These are phyloP conservation scores for Knoxdaviesia proteae DNA, from an alignment of 2,329 filamentous ascomycete genomes.

Conservation along the genomic window DNA sequence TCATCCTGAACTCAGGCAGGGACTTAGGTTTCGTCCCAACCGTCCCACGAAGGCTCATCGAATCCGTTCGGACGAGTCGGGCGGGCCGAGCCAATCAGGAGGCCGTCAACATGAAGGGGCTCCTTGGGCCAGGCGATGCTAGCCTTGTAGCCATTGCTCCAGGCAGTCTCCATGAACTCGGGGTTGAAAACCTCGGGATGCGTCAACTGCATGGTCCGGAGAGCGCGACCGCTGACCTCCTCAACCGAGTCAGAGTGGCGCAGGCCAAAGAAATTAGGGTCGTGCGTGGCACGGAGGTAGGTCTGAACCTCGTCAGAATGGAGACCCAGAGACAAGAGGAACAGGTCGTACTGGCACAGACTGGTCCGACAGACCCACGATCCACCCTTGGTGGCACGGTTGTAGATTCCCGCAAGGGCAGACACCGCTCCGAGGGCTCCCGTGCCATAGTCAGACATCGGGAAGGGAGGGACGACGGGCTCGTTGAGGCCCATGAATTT, in stretches of 20 bases:
- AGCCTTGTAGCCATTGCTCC: slow-evolving; percentile 25
- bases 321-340: slow-evolving; percentile 38
- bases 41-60: slow-evolving; percentile 34
- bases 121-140: slow-evolving; percentile 17
- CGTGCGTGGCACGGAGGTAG: slow-evolving; percentile 24
- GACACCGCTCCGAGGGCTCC: slow-evolving; percentile 52
- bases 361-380: slow-evolving; percentile 45
- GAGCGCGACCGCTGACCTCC: slow-evolving; percentile 37
- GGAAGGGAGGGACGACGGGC: slow-evolving; percentile 44
- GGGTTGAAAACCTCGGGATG: slow-evolving; percentile 33
- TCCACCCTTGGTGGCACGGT: slow-evolving; percentile 39
- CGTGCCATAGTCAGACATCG: slow-evolving; percentile 43
- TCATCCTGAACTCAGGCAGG: not conserved
- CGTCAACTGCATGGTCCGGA: slow-evolving; percentile 29
- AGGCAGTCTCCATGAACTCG: slow-evolving; percentile 16
- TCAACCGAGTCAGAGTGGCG: slow-evolving; percentile 43
- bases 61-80: slow-evolving; percentile 29
- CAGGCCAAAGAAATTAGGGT: slow-evolving; percentile 31
- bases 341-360: slow-evolving; percentile 46
- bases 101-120: slow-evolving; percentile 22
- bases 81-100: slow-evolving; percentile 22
- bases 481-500: slow-evolving; percentile 37
- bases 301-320: slow-evolving; percentile 32
- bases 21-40: not conserved
- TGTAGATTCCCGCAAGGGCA: slow-evolving; percentile 40